Percentiles rank a stretch among this genome's conserved stretches.
Conservation (phyloP, 2,329 filamentous ascomycete species). For the Plenodomus biglobosus region DNA sequence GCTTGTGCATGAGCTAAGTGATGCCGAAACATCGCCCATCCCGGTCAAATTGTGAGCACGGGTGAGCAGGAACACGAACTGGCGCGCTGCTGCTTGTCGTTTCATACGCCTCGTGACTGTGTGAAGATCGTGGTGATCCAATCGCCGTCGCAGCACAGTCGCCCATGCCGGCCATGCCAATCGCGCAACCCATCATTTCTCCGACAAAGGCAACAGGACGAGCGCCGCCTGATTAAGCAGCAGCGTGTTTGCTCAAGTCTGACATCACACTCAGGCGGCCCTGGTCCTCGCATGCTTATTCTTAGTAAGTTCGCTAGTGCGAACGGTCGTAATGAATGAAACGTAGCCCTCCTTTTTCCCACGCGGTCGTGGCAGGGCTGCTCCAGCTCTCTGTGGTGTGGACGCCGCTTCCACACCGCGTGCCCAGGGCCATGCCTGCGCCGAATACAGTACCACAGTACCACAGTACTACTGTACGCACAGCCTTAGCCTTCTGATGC, state of each 20-base stretch:
- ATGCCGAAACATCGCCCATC: slow-evolving; percentile 44
- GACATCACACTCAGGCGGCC: slow-evolving; percentile 38
- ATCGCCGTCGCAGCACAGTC: slow-evolving; percentile 32
- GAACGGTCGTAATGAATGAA: slow-evolving; percentile 35
- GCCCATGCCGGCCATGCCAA: slow-evolving; percentile 19
- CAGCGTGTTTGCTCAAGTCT: slow-evolving; percentile 26
- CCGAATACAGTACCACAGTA: no score
- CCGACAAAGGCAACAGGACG: slow-evolving; percentile 20
- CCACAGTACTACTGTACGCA: slow-evolving; percentile 22
- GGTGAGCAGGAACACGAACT: slow-evolving; percentile 42
- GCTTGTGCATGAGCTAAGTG: slow-evolving; percentile 42
- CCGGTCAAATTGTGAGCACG: slow-evolving; percentile 37
- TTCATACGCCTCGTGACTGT: slow-evolving; percentile 47
- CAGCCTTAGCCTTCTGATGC: slow-evolving; percentile 32
- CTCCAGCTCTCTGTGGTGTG: no score
- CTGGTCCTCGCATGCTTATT: slow-evolving; percentile 23
- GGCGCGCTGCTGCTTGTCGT: slow-evolving; percentile 35
- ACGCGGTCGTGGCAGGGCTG: slow-evolving; percentile 24
- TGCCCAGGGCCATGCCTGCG: slow-evolving; percentile 28
- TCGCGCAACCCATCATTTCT: slow-evolving; percentile 24
- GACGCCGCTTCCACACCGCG: slow-evolving; percentile 21
- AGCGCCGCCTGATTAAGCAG: slow-evolving; percentile 17
- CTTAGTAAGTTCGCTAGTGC: slow-evolving; percentile 32
- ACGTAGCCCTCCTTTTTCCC: slow-evolving; percentile 35
- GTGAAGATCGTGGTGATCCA: slow-evolving; percentile 42